A percentile compares a stretch with the other conserved stretches of the same genome.
Conservation (phyloP, 129 eudicot species). For the Chrysanthemum seticuspe region DNA sequence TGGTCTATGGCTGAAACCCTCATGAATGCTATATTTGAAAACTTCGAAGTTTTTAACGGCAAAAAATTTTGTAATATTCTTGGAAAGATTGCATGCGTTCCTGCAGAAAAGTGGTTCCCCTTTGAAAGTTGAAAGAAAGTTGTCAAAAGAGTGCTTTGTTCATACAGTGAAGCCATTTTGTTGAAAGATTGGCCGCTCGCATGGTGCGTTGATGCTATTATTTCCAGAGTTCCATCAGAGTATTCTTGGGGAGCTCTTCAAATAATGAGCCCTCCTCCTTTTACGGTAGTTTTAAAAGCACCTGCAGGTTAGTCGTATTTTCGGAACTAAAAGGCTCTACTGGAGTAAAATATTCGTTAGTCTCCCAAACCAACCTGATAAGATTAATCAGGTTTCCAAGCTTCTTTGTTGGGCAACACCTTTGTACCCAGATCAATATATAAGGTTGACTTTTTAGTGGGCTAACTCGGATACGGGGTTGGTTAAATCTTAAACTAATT, state of each 20-base stretch:
- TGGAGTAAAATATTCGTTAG: neutral
- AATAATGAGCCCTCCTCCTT: slow-evolving; percentile 66
- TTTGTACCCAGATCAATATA: no score
- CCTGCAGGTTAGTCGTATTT: slow-evolving; percentile 40
- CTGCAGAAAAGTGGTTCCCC: slow-evolving; percentile 70
- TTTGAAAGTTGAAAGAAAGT: slow-evolving; percentile 53
- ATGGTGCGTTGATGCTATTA: slow-evolving; percentile 65
- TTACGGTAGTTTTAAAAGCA: slow-evolving; percentile 48
- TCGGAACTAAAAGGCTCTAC: no score
- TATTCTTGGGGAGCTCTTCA: slow-evolving; percentile 72
- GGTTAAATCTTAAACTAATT: no score
- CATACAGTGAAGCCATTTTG: slow-evolving; percentile 61
- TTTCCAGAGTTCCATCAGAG: slow-evolving; percentile 66
- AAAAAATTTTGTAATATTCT: slow-evolving; percentile 57
- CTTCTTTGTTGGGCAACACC: no score
- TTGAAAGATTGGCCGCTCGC: slow-evolving; percentile 79
- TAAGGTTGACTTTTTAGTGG: no score
- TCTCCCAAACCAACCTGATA: neutral
- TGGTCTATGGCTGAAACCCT: slow-evolving; percentile 69
- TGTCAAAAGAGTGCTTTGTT: slow-evolving; percentile 63
- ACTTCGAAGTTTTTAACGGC: slow-evolving; percentile 53
- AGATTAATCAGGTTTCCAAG: no score
- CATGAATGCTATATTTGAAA: slow-evolving; percentile 47
- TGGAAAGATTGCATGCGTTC: slow-evolving; percentile 67
- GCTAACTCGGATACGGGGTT: no score